Evolutionary conservation across 2,329 filamentous ascomycete genomes (phyloP), one percentile per base, ranked within the genome.

Genomic region (Alternaria longipes): DNA sequence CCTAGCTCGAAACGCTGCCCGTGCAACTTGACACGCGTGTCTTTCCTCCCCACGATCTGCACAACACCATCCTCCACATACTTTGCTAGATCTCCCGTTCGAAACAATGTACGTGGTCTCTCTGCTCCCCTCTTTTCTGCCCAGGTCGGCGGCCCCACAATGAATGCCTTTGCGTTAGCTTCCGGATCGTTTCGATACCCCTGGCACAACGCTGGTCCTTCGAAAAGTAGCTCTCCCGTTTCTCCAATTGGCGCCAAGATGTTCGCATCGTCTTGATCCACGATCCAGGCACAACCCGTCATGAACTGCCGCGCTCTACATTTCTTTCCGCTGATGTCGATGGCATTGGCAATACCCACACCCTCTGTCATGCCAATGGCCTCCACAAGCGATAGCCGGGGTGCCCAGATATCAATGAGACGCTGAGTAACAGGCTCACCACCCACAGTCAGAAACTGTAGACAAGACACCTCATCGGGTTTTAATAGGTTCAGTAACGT

Each of bases 281-380:
- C 53, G 20, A 56, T 56, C 53, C 53, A 56, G 8, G 53, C 53
- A 22, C 53, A 56, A 2, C 53, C 53, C 11, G 44, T 56, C 53
- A 47, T 56, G 24, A 47, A 56, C 32, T 56, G 53, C 20, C 44
- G 22, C 32, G 53, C 53, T 20, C 44, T 30, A 18, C 32, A 30
- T 34, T 56, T 56, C 32, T 56, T 49, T 32, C 53, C 53, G 6
- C 53, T 49, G 2, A 45, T 28, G 11, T 56, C 53, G n/a, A 56
- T 30, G n/a, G 45, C 26, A n/a, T 56, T 56, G 4, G 44, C 42
- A 14, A 56, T 56, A 8, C 53, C 44, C 3, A 56, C 53, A n/a
- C 53, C 53, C 18, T 56, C 53, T 11, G 53, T 56, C 53, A 56
- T 56, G 5, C 53, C 53, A n/a, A 56, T 52, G 11, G 54, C 54